These are phyloP conservation scores for Lithospermum erythrorhizon DNA, from an alignment of 257 asterid species.

Conservation along the genomic window DNA sequence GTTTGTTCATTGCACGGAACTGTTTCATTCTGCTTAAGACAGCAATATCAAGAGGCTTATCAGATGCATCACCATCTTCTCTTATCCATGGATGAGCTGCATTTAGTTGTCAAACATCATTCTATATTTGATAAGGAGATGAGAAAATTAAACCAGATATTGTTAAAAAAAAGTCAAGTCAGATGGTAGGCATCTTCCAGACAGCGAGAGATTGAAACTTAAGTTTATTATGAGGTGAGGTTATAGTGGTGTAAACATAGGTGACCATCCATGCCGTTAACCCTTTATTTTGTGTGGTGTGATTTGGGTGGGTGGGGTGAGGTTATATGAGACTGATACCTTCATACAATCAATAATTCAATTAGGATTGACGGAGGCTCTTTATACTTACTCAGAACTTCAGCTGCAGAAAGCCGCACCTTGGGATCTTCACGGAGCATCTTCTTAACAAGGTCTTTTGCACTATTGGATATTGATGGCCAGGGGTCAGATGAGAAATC, in stretches of 20 bases:
- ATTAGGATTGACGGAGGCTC: background rate
- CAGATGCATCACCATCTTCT: conserved; percentile 95
- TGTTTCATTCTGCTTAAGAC: conserved; percentile 88
- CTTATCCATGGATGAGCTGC: conserved; percentile 96
- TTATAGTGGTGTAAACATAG: too few relatives aligned
- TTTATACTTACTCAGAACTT: conserved; percentile 63
- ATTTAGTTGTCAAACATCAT: conserved; percentile 8
- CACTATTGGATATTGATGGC: conserved; percentile 94
- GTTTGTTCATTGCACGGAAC: conserved; percentile 94
- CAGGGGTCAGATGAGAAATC: conserved; percentile 83
- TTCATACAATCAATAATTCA: background rate
- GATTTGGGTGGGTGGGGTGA: too few relatives aligned
- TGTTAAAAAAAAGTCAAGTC: too few relatives aligned
- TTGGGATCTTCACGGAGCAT: conserved; percentile 83
- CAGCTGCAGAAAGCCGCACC: conserved; percentile 56
- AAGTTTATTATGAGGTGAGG: too few relatives aligned
- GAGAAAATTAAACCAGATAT: background rate
- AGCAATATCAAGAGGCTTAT: conserved; percentile 82
- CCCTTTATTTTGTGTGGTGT: too few relatives aligned
- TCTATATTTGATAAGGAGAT: background rate
- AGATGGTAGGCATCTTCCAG: too few relatives aligned
- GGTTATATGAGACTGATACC: too few relatives aligned
- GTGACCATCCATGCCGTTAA: too few relatives aligned
- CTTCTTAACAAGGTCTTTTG: conserved; percentile 92
- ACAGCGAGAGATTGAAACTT: too few relatives aligned